Percentiles rank a stretch among this genome's conserved stretches.
Conservation (phyloP, 2,329 filamentous ascomycete species). For the Sporothrix euskadiensis region DNA sequence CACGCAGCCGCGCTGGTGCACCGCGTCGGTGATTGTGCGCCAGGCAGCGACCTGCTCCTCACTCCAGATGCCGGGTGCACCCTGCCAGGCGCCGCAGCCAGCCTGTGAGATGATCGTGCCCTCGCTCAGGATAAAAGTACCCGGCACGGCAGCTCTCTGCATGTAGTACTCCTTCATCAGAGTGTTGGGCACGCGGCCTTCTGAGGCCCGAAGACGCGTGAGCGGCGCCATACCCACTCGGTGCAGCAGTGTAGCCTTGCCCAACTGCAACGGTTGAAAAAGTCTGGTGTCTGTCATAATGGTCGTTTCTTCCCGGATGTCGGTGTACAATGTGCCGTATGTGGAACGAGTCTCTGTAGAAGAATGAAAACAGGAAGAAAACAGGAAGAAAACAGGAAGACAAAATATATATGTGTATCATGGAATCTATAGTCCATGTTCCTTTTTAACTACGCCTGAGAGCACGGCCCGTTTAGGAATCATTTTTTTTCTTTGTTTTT, state of each 20-base stretch:
- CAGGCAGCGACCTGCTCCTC: constrained; percentile 27
- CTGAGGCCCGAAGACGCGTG: constrained; percentile 27
- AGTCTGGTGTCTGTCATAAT: constrained; percentile 33
- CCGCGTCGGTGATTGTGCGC: constrained; percentile 26
- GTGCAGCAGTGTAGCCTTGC: constrained; percentile 21
- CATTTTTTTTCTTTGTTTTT: no score
- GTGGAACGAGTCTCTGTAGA: background rate
- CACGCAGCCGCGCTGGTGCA: constrained; percentile 30
- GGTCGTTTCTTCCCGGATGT: background rate
- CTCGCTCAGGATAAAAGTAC: constrained; percentile 23
- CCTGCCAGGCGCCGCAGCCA: constrained; percentile 3
- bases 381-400: background rate
- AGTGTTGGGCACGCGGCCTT: constrained; percentile 21
- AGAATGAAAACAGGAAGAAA: background rate
- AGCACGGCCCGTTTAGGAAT: background rate
- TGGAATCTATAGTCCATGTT: background rate
- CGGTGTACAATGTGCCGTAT: background rate
- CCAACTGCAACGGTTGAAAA: constrained; percentile 42
- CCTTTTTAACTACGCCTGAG: background rate
- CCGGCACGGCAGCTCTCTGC: constrained; percentile 27
- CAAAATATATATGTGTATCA: background rate
- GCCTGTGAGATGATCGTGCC: background rate
- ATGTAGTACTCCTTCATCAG: constrained; percentile 30
- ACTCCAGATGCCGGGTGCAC: constrained; percentile 26
- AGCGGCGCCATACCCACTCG: constrained; percentile 35